Evolutionary conservation across 2,329 filamentous ascomycete genomes (phyloP).

Genomic region (Cylindrodendrum hubeiense): DNA sequence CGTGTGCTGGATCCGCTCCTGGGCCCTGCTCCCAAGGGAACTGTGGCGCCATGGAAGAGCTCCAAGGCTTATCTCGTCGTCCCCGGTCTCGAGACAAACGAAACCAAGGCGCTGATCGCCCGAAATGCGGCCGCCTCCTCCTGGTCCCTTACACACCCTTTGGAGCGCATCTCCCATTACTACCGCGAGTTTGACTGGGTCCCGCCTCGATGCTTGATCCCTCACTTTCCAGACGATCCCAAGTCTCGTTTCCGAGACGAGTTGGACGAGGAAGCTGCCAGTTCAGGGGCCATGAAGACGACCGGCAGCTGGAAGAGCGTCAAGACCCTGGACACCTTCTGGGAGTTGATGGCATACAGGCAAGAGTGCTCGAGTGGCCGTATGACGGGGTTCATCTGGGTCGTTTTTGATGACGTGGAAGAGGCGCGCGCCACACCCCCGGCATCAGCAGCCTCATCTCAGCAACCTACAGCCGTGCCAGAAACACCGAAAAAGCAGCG

Average conservation of each 20-base stretch:
- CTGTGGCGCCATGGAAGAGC: conserved; percentile 53
- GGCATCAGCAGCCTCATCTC: background rate
- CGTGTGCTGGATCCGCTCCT: conserved; percentile 84
- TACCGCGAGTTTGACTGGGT: conserved; percentile 69
- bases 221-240: conserved; percentile 93
- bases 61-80: conserved; percentile 87
- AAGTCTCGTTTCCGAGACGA: conserved; percentile 92
- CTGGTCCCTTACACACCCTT: conserved; percentile 79
- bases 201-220: conserved; percentile 86
- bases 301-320: conserved; percentile 86
- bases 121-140: conserved; percentile 59
- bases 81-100: conserved; percentile 85
- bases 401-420: conserved; percentile 78
- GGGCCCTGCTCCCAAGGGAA: conserved; percentile 54
- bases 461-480: conserved; percentile 27
- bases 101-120: conserved; percentile 85
- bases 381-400: conserved; percentile 94
- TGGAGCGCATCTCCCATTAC: conserved; percentile 75
- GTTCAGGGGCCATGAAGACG: conserved; percentile 65
- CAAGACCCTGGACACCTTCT: conserved; percentile 88
- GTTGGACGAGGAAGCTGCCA: conserved; percentile 84
- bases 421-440: conserved; percentile 10
- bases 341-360: conserved; percentile 97
- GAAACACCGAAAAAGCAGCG: conserved; percentile 51
- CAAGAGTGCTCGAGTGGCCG: conserved; percentile 96